Conservation (phyloP, 2,329 filamentous ascomycete species). For the Botrytis medusae region DNA sequence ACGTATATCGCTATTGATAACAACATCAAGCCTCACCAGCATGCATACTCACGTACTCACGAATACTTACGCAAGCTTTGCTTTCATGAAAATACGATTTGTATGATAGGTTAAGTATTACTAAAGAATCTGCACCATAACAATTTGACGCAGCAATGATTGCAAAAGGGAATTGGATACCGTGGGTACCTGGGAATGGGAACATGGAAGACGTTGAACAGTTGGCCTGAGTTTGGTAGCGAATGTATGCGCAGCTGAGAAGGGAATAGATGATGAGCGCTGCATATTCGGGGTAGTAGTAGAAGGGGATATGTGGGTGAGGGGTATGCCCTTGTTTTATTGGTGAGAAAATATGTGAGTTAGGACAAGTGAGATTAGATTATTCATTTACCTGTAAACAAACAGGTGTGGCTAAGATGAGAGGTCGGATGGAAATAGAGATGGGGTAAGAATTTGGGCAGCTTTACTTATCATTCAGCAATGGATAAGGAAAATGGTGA, state of each 20-base stretch:
- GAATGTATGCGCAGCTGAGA: constrained; percentile 8
- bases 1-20: neutral
- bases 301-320: neutral
- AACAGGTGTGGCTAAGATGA: neutral
- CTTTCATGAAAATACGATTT: neutral
- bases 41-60: neutral
- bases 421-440: neutral
- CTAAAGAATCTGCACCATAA: neutral
- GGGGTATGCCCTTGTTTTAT: neutral
- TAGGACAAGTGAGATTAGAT: neutral
- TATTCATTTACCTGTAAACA: neutral
- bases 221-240: constrained; percentile 1
- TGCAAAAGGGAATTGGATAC: neutral
- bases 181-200: neutral
- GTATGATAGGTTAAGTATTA: neutral
- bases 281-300: neutral
- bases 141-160: neutral
- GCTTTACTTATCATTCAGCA: neutral
- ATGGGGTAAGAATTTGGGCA: constrained; percentile 2
- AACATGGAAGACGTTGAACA: neutral
- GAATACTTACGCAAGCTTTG: neutral
- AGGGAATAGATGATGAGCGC: neutral
- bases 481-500: neutral
- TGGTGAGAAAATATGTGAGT: neutral
- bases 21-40: neutral